Evolutionary conservation across 2,329 filamentous ascomycete genomes (phyloP), one percentile per base, ranked within the genome.

Genomic region (Xylogone sp.): DNA sequence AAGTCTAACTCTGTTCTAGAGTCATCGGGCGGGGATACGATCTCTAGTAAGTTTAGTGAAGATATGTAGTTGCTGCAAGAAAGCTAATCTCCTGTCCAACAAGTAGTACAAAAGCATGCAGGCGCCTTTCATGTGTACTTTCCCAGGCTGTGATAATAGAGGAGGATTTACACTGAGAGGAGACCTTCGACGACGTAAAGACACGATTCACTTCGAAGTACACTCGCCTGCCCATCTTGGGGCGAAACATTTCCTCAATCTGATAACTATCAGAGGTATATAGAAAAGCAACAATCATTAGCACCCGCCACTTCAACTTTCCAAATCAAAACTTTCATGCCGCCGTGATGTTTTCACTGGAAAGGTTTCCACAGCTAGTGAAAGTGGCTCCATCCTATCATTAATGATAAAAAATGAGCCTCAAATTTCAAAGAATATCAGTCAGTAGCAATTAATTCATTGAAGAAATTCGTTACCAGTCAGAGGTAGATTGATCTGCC

Each of bases 201-300:
- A 53, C 24, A 55, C 51, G 8, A 34, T 55, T 43, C 53, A 55
- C 31, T 48, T 42, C 53, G 50, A 18, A 53, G 51, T 24, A 55
- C 53, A 27, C 51, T 51, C 42, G 53, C 53, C 31, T 55, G 51
- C 22, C 29, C 39, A 45, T 48, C 42, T 29, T 55, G 53, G 43
- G 48, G 44, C 7, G 42, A 55, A 42, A 48, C 18, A 19, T 55
- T 55, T 44, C 53, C 53, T 12, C 50, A 51, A 46, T 51, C 51
- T 31, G 53, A 55, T 42, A 55, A 55, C 27, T 53, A 48, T 24
- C 45, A 43, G 20, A 42, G 53, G 34, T 51, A 55, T 24, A 47
- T 53, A 42, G 51, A 55, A 19, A 45, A 55, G 42, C 53, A 55
- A 42, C 53, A 54, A 20, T 46, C 45, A 5, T 6, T 27, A 10